phyloP scores from a whole-genome alignment of 2,329 filamentous ascomycete genomes.

The Blastomyces silverae region DNA sequence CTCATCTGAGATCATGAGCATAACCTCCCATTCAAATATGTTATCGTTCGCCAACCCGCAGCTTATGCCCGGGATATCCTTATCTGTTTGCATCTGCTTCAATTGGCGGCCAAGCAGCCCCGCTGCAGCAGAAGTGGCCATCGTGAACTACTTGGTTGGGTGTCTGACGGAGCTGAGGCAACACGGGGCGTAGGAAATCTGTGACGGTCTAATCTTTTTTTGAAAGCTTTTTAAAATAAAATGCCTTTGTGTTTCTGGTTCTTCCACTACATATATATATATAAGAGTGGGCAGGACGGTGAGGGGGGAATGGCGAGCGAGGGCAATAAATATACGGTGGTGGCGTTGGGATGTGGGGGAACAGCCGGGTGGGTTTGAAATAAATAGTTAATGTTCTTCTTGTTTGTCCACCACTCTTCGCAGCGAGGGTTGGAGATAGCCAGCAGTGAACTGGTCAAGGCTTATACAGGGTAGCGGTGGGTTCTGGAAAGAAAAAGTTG shows the following conservation, averaged over 20 bases:
- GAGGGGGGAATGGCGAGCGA: background rate
- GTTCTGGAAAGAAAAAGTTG: background rate
- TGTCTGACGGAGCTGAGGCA: background rate
- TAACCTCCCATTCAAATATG: conserved; percentile 96
- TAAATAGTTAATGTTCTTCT: no score
- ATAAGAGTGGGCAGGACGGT: background rate
- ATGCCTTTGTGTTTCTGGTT: background rate
- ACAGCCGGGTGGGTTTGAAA: background rate
- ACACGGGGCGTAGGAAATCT: background rate
- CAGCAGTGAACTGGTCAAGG: background rate
- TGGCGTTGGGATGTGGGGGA: background rate
- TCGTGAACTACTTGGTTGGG: conserved; percentile 25
- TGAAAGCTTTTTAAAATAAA: background rate
- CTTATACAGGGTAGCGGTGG: background rate
- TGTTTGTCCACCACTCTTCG: background rate
- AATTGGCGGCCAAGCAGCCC: conserved; percentile 76
- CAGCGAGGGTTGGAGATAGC: background rate
- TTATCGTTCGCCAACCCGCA: conserved; percentile 78
- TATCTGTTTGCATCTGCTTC: conserved; percentile 87
- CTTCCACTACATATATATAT: background rate
- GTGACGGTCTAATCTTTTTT: no score
- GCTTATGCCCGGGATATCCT: conserved; percentile 89
- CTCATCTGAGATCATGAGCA: conserved; percentile 96
- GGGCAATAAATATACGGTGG: background rate
- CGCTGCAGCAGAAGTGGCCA: conserved; percentile 49